Conservation (phyloP, 208 protist species). For the Porcisia hertigi region DNA sequence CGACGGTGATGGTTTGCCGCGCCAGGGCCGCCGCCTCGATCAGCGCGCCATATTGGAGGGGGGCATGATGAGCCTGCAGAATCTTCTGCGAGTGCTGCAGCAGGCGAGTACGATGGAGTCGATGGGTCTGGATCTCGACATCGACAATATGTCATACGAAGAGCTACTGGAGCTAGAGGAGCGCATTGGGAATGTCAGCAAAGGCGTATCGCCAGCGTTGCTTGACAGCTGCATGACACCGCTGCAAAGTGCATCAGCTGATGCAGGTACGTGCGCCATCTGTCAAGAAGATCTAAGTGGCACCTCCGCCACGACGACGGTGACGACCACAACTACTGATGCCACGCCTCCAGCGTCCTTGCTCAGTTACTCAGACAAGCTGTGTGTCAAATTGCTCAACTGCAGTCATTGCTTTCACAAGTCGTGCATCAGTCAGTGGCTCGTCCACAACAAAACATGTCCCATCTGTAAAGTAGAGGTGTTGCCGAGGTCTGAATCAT, state of each 20-base stretch:
- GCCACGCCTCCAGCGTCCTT: not conserved
- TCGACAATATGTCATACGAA: slow-evolving; percentile 90
- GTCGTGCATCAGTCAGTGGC: slow-evolving; percentile 71
- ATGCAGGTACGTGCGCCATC: slow-evolving; percentile 55
- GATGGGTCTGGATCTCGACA: slow-evolving; percentile 66
- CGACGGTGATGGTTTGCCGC: not conserved
- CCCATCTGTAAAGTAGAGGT: slow-evolving; percentile 75
- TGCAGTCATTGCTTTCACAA: slow-evolving; percentile 79
- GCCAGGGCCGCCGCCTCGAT: slow-evolving; percentile 7
- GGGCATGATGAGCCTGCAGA: slow-evolving; percentile 23
- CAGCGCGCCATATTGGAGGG: slow-evolving; percentile 13
- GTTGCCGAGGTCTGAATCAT: slow-evolving; percentile 17
- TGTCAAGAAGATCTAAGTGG: slow-evolving; percentile 56
- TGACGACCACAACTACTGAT: not conserved
- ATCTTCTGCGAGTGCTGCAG: slow-evolving; percentile 31
- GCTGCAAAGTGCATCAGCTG: slow-evolving; percentile 11
- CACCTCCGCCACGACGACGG: slow-evolving; percentile 6
- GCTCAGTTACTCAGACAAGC: not conserved
- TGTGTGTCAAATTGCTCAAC: slow-evolving; percentile 38
- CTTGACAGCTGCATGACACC: slow-evolving; percentile 37
- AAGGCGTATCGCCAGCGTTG: slow-evolving; percentile 49
- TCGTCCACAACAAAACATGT: slow-evolving; percentile 66
- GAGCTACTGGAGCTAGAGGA: slow-evolving; percentile 84
- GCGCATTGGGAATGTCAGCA: slow-evolving; percentile 82
- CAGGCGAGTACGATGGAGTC: slow-evolving; percentile 48